Conservation (phyloP, 495 filamentous ascomycete species). For the Peziza echinospora region DNA sequence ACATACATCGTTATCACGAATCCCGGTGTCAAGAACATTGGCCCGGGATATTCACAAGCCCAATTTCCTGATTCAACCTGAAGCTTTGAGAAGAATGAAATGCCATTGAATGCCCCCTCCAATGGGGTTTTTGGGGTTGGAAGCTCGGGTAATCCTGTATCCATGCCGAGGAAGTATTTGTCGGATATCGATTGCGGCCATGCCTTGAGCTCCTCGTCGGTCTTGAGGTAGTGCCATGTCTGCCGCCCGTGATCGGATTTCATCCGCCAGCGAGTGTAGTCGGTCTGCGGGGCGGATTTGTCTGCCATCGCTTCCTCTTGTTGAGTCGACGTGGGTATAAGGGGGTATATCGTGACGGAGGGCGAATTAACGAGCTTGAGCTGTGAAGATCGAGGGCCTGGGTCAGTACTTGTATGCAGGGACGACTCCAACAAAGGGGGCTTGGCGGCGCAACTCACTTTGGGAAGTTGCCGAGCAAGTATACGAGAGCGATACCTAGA, state of each 20-base stretch:
- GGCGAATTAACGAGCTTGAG: too few species aligned
- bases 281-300: constrained; percentile 31
- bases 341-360: too few species aligned
- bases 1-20: constrained; percentile 74
- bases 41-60: constrained; percentile 91
- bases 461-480: too few species aligned
- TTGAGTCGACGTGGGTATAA: too few species aligned
- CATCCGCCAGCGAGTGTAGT: constrained; percentile 65
- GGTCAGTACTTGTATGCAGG: too few species aligned
- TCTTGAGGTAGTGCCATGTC: constrained; percentile 80
- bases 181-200: constrained; percentile 80
- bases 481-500: too few species aligned
- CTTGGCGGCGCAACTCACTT: too few species aligned
- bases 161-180: constrained; percentile 61
- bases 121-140: constrained; percentile 49
- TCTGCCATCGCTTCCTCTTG: too few species aligned
- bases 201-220: constrained; percentile 44
- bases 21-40: constrained; percentile 68
- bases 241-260: constrained; percentile 62
- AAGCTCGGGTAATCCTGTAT: constrained; percentile 46
- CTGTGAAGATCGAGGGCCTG: too few species aligned
- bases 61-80: constrained; percentile 80
- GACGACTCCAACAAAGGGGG: too few species aligned
- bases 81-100: constrained; percentile 74
- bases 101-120: constrained; percentile 55